These are phyloP conservation scores for Phyllosticta ampelicida DNA, from an alignment of 2,329 filamentous ascomycete species.

Conservation along the genomic window DNA sequence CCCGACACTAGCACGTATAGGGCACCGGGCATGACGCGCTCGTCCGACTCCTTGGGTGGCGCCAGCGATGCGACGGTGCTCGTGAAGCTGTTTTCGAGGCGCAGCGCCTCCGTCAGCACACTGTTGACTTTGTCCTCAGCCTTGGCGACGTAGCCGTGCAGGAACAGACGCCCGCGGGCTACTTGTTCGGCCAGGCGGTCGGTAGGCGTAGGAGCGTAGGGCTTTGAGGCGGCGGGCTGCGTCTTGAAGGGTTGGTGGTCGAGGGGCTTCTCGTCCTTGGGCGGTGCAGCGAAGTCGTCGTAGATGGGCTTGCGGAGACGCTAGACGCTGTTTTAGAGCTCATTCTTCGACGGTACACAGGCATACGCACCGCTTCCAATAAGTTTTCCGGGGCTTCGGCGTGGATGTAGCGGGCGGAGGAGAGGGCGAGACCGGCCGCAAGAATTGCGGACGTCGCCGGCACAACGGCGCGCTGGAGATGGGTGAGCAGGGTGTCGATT, in stretches of 20 bases:
- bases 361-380: background rate
- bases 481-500: constrained; percentile 12
- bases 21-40: constrained; percentile 77
- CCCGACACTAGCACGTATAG: constrained; percentile 89
- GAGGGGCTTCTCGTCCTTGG: constrained; percentile 16
- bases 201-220: constrained; percentile 60
- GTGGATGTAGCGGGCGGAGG: constrained; percentile 35
- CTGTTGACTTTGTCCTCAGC: constrained; percentile 77
- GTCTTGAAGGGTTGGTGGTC: constrained; percentile 6
- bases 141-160: constrained; percentile 63
- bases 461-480: constrained; percentile 37
- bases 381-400: constrained; percentile 33
- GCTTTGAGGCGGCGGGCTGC: constrained; percentile 18
- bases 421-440: constrained; percentile 36
- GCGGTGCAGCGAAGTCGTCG: constrained; percentile 45
- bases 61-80: constrained; percentile 80
- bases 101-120: constrained; percentile 67
- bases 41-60: constrained; percentile 72
- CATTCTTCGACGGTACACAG: background rate
- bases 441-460: constrained; percentile 35
- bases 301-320: constrained; percentile 58
- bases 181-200: constrained; percentile 81
- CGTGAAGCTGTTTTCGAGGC: constrained; percentile 83
- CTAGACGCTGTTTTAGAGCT: constrained; percentile 7
- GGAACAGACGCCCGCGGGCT: constrained; percentile 64